Conservation (phyloP, 352 stramenopile genomes). For the Thraustochytrium striatum region DNA sequence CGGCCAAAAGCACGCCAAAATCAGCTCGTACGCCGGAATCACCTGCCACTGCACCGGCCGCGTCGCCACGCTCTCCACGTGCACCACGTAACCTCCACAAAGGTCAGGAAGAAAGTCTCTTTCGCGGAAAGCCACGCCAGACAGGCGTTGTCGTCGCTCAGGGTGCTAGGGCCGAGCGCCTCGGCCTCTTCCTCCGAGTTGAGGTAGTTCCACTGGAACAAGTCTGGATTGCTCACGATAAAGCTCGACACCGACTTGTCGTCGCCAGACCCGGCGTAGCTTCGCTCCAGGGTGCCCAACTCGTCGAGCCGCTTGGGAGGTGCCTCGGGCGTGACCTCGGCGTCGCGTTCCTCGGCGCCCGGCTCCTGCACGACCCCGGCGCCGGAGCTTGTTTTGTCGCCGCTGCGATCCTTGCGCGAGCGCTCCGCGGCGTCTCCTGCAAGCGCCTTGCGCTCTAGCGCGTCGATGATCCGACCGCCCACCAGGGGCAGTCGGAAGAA, state of each 20-base stretch:
- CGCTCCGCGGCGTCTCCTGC: constrained; percentile 18
- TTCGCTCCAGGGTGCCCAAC: no score
- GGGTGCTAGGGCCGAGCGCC: background rate
- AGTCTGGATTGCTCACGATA: constrained; percentile 27
- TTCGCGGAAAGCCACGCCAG: constrained; percentile 33
- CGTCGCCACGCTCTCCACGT: constrained; percentile 26
- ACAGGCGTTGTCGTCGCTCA: constrained; percentile 23
- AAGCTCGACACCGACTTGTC: background rate
- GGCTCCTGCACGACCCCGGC: background rate
- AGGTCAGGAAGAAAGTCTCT: constrained; percentile 43
- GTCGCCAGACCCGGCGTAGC: no score
- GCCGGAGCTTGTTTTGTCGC: no score
- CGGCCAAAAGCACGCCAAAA: constrained; percentile 41
- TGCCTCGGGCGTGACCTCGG: no score
- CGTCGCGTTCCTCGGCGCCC: background rate
- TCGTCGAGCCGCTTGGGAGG: no score
- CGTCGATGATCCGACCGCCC: constrained; percentile 26
- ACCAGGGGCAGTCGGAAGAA: constrained; percentile 42
- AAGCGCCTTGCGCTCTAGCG: constrained; percentile 37
- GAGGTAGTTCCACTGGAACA: constrained; percentile 45
- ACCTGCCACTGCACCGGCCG: constrained; percentile 23
- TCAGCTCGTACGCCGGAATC: constrained; percentile 23
- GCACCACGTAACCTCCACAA: constrained; percentile 43
- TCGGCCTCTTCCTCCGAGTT: constrained; percentile 38
- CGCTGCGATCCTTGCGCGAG: background rate